These are phyloP conservation scores for Metschnikowia bowlesiae DNA, from an alignment of 805 yeast species.

Conservation along the genomic window DNA sequence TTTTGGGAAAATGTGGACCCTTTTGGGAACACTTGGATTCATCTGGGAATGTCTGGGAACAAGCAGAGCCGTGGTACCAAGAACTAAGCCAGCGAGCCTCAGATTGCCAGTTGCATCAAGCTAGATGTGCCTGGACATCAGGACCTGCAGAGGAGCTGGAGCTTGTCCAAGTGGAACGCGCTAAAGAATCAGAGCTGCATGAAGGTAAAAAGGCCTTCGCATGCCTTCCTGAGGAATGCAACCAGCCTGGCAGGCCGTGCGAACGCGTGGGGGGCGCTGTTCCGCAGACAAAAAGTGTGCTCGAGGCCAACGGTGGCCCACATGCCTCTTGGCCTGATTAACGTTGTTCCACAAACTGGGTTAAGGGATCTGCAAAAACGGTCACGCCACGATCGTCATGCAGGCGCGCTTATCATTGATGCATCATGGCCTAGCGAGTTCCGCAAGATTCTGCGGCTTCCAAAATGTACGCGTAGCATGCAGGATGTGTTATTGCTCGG, in stretches of 20 bases:
- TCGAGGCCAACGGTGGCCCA: background rate
- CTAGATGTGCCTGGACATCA: background rate
- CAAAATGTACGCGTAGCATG: conserved; percentile 2
- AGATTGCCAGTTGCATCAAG: background rate
- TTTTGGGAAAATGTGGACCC: no score
- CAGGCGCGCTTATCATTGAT: conserved; percentile 3
- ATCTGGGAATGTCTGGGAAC: no score
- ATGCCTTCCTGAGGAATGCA: background rate
- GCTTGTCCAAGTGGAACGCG: background rate
- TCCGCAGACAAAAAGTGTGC: background rate
- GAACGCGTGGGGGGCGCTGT: background rate
- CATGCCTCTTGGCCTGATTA: background rate
- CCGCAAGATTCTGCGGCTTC: conserved; percentile 2
- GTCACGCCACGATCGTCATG: conserved; percentile 5
- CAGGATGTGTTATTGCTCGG: background rate
- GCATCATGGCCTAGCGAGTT: conserved; percentile 2
- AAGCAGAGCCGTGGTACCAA: no score
- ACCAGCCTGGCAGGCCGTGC: background rate
- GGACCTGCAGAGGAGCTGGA: background rate
- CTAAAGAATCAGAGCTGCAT: background rate
- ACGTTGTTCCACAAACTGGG: background rate
- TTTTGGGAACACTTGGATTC: no score
- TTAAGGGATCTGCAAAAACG: background rate
- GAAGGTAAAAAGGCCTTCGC: background rate
- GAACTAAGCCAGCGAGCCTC: no score